Percentiles rank a stretch among this genome's conserved stretches.
Conservation (phyloP, 345 rosid genomes). For the Aquilaria sinensis region DNA sequence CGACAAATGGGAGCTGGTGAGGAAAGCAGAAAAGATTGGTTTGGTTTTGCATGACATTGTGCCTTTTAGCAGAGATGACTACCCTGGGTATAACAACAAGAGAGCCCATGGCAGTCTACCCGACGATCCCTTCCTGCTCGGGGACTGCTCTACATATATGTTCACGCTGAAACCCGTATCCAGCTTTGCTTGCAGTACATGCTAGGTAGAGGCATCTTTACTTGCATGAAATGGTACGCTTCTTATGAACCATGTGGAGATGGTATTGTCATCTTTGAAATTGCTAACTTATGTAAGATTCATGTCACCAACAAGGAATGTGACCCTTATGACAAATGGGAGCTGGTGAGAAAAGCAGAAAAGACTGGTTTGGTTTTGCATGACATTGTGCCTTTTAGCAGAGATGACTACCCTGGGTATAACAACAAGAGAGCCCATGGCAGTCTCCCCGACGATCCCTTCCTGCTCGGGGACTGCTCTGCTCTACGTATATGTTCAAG, state of each 20-base stretch:
- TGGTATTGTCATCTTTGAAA: too few relatives aligned
- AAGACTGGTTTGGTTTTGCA: conserved; percentile 17
- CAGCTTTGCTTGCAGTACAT: too few relatives aligned
- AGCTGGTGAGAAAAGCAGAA: conserved; percentile 24
- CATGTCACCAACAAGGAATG: conserved; percentile 28
- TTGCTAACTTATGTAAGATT: too few relatives aligned
- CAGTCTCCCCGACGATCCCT: too few relatives aligned
- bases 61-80: background rate
- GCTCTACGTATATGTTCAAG: too few relatives aligned
- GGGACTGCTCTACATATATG: too few relatives aligned
- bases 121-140: too few relatives aligned
- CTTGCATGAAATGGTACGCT: too few relatives aligned
- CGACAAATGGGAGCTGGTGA: conserved; percentile 26
- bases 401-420: conserved; percentile 21
- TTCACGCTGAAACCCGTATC: too few relatives aligned
- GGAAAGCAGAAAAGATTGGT: conserved; percentile 26
- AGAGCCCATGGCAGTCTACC: conserved; percentile 13
- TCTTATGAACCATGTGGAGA: too few relatives aligned
- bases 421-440: conserved; percentile 22
- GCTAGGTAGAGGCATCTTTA: too few relatives aligned
- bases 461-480: too few relatives aligned
- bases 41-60: background rate
- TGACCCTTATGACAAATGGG: conserved; percentile 29
- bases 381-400: background rate
- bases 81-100: conserved; percentile 25